These are phyloP conservation scores for Amanita rubescens DNA, from an alignment of 768 basidiomycete species.

Conservation along the genomic window DNA sequence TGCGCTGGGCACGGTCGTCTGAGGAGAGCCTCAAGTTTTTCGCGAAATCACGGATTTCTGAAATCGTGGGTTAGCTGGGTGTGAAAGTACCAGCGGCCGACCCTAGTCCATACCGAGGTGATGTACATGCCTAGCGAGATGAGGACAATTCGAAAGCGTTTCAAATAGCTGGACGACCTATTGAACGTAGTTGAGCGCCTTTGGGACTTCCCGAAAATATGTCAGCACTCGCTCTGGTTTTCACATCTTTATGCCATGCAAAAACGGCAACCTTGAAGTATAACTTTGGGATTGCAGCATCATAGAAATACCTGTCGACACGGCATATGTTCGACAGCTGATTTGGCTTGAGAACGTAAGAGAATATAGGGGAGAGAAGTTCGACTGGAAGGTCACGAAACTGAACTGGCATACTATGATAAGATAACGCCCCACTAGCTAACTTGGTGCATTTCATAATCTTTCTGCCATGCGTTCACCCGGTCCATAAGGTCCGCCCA, in stretches of 20 bases:
- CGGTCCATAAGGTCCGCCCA: constrained; percentile 43
- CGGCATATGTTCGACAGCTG: constrained; percentile 27
- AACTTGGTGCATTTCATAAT: constrained; percentile 40
- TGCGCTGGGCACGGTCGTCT: constrained; percentile 14
- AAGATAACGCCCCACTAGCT: neutral
- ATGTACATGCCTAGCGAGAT: constrained; percentile 52
- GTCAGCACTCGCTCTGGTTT: constrained; percentile 40
- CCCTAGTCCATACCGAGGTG: constrained; percentile 38
- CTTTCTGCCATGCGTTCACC: constrained; percentile 40
- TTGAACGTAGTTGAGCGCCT: neutral
- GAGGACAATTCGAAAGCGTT: constrained; percentile 46
- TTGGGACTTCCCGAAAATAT: neutral
- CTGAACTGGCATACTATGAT: constrained; percentile 1
- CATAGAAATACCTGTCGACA: constrained; percentile 50
- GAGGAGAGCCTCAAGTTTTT: constrained; percentile 32
- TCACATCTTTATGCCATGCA: constrained; percentile 65
- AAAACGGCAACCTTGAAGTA: constrained; percentile 58
- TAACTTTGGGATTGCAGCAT: constrained; percentile 40
- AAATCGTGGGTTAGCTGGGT: neutral
- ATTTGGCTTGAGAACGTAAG: neutral
- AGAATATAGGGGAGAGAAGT: constrained; percentile 35
- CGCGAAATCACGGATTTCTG: constrained; percentile 73
- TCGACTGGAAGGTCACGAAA: constrained; percentile 62
- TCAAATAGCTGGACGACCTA: constrained; percentile 57
- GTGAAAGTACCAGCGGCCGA: neutral